These are phyloP conservation scores for Akanthomyces dipterigenus DNA, from an alignment of 2,329 filamentous ascomycete species.

Conservation along the genomic window DNA sequence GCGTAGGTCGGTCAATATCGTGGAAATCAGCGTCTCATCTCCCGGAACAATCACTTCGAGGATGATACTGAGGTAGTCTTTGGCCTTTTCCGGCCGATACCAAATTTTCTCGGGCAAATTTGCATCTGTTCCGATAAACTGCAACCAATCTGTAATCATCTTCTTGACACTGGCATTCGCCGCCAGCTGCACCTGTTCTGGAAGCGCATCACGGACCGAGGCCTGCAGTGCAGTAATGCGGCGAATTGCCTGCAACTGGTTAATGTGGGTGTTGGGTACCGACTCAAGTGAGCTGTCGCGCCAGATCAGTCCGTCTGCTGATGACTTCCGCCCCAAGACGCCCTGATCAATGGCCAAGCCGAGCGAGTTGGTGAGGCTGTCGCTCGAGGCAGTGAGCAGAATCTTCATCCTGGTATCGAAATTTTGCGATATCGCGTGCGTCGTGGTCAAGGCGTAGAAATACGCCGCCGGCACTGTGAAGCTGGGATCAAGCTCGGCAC, in stretches of 20 bases:
- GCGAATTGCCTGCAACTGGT: conserved; percentile 1
- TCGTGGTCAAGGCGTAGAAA: conserved; percentile 6
- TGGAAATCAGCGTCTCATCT: conserved; percentile 1
- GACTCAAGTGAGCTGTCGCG: background rate
- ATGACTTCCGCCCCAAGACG: background rate
- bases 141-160: background rate
- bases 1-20: conserved; percentile 3
- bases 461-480: conserved; percentile 8
- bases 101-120: background rate
- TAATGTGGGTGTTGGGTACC: background rate
- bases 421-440: conserved; percentile 5
- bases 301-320: background rate
- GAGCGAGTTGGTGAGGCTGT: background rate
- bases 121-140: background rate
- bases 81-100: background rate
- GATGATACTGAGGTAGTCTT: conserved; percentile 1
- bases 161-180: background rate
- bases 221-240: conserved; percentile 6
- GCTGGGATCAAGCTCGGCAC: background rate
- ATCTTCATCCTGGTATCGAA: conserved; percentile 9
- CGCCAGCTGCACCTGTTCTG: background rate
- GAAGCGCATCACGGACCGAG: background rate
- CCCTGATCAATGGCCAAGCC: background rate
- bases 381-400: background rate
- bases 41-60: conserved; percentile 5